phyloP scores from a whole-genome alignment of 768 basidiomycete genomes.

The Dictyophora rubrovolvata region DNA sequence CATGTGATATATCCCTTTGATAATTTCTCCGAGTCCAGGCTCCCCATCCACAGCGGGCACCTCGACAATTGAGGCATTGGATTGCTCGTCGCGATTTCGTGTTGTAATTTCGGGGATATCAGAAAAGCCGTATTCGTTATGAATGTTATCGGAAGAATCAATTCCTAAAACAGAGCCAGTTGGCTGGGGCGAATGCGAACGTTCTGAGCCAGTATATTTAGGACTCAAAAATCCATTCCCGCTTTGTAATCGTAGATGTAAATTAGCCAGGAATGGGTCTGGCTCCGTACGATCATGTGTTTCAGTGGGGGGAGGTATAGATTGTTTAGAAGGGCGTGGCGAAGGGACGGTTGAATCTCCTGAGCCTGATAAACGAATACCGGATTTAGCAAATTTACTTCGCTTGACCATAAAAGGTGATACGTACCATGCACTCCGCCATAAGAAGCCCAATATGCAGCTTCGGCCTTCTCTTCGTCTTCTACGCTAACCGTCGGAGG shows the following conservation, averaged over 20 bases:
- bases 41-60: constrained; percentile 17
- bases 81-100: constrained; percentile 8
- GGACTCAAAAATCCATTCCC: constrained; percentile 11
- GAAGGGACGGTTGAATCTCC: constrained; percentile 63
- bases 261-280: constrained; percentile 12
- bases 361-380: constrained; percentile 35
- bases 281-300: constrained; percentile 12
- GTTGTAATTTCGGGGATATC: constrained; percentile 9
- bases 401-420: not conserved
- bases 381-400: not conserved
- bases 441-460: constrained; percentile 74
- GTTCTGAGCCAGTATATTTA: not conserved
- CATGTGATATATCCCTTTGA: constrained; percentile 47
- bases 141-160: not conserved
- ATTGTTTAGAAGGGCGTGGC: constrained; percentile 25
- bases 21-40: constrained; percentile 38
- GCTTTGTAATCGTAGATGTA: constrained; percentile 6
- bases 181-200: not conserved
- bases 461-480: constrained; percentile 28
- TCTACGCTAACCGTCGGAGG: constrained; percentile 8
- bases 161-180: not conserved
- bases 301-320: constrained; percentile 13
- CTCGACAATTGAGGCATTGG: constrained; percentile 4
- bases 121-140: not conserved
- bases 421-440: constrained; percentile 53